Evolutionary conservation across 2,329 filamentous ascomycete species (phyloP).

Genomic region (Tolypocladium sp.): DNA sequence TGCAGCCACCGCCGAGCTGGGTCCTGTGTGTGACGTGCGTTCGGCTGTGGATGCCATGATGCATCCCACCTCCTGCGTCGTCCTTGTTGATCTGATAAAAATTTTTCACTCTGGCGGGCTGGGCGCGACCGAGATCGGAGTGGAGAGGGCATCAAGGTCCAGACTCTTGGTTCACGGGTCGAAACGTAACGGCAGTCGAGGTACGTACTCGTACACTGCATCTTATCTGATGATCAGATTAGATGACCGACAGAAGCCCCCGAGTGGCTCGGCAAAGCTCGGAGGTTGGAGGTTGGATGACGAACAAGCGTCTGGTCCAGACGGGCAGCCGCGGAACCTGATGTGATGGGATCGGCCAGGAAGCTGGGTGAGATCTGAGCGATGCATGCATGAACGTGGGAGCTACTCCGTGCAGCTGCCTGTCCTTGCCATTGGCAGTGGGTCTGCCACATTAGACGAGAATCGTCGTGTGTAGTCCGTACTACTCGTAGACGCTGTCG

Average conservation of each 20-base stretch:
- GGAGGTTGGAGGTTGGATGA: neutral
- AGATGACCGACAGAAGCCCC: conserved; percentile 16
- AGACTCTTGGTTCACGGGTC: neutral
- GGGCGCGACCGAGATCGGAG: neutral
- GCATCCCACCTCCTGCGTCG: neutral
- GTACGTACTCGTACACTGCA: conserved; percentile 6
- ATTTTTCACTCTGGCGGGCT: neutral
- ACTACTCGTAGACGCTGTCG: neutral
- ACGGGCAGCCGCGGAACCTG: neutral
- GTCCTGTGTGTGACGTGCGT: neutral
- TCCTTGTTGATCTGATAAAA: neutral
- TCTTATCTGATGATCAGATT: conserved; percentile 39
- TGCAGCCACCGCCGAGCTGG: neutral
- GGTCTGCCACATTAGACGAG: neutral
- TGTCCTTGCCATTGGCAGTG: neutral
- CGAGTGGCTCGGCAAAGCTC: conserved; percentile 1
- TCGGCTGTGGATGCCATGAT: neutral
- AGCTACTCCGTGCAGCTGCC: neutral
- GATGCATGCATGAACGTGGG: neutral
- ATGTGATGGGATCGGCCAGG: neutral
- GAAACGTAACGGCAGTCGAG: neutral
- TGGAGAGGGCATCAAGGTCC: neutral
- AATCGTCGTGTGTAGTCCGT: no score
- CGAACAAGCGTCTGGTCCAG: neutral
- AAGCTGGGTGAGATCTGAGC: neutral